Conservation (phyloP, 495 filamentous ascomycete genomes). For the Corynascus novoguineensis region DNA sequence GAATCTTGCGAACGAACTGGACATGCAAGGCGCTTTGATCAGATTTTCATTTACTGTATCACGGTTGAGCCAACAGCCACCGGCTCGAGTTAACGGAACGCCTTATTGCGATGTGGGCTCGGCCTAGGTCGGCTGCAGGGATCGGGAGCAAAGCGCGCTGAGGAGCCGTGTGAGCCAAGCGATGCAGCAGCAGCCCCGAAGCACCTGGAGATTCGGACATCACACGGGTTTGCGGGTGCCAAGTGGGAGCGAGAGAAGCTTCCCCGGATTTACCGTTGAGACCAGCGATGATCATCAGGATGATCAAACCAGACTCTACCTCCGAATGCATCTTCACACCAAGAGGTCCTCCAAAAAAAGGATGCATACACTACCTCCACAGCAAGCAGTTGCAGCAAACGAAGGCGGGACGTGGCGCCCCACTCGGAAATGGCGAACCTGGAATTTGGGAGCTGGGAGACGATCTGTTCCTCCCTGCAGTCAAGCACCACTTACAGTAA, state of each 20-base stretch:
- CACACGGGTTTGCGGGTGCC: too few species aligned
- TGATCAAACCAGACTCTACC: background rate
- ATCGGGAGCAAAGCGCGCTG: background rate
- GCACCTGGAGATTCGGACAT: too few species aligned
- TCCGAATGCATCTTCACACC: background rate
- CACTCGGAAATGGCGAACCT: background rate
- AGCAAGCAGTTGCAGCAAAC: too few species aligned
- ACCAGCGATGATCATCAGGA: background rate
- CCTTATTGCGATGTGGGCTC: background rate
- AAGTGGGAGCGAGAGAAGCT: too few species aligned
- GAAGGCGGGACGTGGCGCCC: background rate
- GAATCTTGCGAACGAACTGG: too few species aligned
- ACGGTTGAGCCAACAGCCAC: too few species aligned
- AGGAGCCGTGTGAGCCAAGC: background rate
- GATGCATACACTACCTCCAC: too few species aligned
- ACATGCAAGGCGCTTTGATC: too few species aligned
- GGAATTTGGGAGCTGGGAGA: background rate
- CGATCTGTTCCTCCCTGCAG: background rate
- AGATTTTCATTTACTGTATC: too few species aligned
- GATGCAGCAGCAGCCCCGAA: background rate
- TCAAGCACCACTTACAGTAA: background rate
- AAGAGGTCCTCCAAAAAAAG: background rate
- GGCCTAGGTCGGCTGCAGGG: background rate
- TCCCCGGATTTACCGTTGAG: background rate
- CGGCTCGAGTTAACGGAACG: too few species aligned